A percentile compares a stretch with the other conserved stretches of the same genome.
Conservation (phyloP, 768 basidiomycete species). For the Leccinum arenicola region DNA sequence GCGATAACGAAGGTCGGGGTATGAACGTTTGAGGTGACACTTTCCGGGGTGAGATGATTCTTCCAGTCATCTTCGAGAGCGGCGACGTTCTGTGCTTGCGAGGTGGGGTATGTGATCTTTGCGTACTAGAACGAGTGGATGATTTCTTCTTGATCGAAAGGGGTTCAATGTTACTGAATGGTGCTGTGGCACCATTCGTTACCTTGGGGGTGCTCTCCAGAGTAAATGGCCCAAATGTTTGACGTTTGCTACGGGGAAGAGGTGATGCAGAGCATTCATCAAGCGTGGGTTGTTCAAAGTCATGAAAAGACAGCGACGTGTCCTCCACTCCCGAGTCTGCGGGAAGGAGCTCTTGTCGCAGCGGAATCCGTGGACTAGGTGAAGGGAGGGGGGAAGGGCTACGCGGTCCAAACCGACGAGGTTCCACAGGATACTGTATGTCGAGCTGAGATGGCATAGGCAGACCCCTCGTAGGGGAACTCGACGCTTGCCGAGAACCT, state of each 20-base stretch:
- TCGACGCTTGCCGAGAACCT: constrained; percentile 47
- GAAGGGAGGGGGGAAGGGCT: constrained; percentile 68
- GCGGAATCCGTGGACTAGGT: constrained; percentile 35
- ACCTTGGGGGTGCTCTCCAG: constrained; percentile 58
- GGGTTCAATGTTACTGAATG: constrained; percentile 58
- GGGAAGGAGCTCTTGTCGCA: constrained; percentile 36
- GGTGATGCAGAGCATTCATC: constrained; percentile 40
- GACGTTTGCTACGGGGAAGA: constrained; percentile 71
- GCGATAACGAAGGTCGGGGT: constrained; percentile 26
- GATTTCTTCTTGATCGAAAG: constrained; percentile 84
- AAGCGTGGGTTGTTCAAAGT: constrained; percentile 25
- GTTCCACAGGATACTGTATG: constrained; percentile 50
- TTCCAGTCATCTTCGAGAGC: constrained; percentile 43
- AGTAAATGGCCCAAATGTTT: constrained; percentile 54
- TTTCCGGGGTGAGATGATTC: constrained; percentile 47
- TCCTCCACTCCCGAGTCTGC: constrained; percentile 46
- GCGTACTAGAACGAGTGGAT: constrained; percentile 48
- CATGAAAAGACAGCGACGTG: constrained; percentile 34
- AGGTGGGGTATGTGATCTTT: constrained; percentile 36
- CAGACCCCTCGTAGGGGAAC: constrained; percentile 34
- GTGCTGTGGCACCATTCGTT: constrained; percentile 31
- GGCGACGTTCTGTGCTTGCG: constrained; percentile 50
- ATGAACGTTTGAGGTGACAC: constrained; percentile 53
- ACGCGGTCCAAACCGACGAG: constrained; percentile 71
- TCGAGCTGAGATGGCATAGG: constrained; percentile 38